phyloP scores from a whole-genome alignment of 2,329 filamentous ascomycete species.

The Penicillium brevicompactum region DNA sequence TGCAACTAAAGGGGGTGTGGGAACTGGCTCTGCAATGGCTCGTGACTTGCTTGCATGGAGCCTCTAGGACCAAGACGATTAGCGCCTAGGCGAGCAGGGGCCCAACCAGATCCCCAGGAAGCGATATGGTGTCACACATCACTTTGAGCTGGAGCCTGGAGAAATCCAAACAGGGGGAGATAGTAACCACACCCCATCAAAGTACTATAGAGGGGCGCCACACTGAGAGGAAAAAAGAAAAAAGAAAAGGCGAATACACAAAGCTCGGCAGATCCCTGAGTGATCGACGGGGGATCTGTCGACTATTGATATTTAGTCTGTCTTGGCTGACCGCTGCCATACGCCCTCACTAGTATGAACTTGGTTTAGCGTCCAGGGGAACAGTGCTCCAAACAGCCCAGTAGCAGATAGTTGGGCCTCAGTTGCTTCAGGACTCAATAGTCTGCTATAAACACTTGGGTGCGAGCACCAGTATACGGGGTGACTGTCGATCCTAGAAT shows the following conservation, averaged over 20 bases:
- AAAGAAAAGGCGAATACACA: conserved; percentile 8
- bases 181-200: background rate
- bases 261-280: conserved; percentile 32
- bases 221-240: conserved; percentile 15
- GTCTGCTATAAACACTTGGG: conserved; percentile 4
- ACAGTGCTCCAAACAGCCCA: background rate
- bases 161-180: background rate
- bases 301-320: conserved; percentile 42
- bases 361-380: conserved; percentile 5
- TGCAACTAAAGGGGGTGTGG: conserved; percentile 4
- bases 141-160: conserved; percentile 11
- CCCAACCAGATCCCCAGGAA: conserved; percentile 16
- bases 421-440: conserved; percentile 26
- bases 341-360: conserved; percentile 11
- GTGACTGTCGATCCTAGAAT: conserved; percentile 11
- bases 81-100: conserved; percentile 19
- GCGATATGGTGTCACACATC: conserved; percentile 9
- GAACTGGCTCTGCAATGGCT: conserved; percentile 7
- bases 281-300: conserved; percentile 42
- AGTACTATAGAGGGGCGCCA: background rate
- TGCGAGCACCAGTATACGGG: background rate
- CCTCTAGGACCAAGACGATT: conserved; percentile 22
- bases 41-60: conserved; percentile 28
- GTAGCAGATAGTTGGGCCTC: conserved; percentile 10
- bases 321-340: conserved; percentile 34